Base-by-base conservation (phyloP, 2,329 filamentous ascomycete genomes). In the Trichoderma sp. region DNA sequence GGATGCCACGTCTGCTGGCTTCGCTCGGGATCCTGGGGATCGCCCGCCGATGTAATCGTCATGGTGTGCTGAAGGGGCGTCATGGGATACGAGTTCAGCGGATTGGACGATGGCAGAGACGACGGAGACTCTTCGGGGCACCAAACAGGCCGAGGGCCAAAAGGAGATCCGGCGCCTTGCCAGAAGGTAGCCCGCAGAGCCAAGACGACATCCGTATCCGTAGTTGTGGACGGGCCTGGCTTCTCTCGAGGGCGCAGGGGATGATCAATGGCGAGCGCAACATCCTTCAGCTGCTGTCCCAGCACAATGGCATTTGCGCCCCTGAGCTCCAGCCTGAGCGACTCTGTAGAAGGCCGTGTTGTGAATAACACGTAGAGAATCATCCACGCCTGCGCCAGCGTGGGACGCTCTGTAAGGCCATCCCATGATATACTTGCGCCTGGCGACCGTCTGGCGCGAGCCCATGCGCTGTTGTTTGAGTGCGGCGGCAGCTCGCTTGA, bases 151-250 rank as follows among this genome's bases (percentile, higher is more conserved):
- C 88, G 88, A 56, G 88, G 81, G 13, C 90, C 90, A 68, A 90
- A 85, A 7, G 90, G 90, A 1, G 89, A 90, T 21, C 85, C 89
- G 34, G 89, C 89, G 56, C 89, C 89, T 74, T 91, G 89, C 89
- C 89, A 91, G 81, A 91, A 91, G 39, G 88, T 83, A 76, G 81
- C 82, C 71, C 85, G 83, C 68, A 85, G 80, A 66, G 85, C 75
- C 59, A 87, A 74, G 11, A 80, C 76, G 71, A 77, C 79, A 63
- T 79, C 77, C 28, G 75, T 76, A 58, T 76, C 76, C 58, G 73
- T 68, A 69, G 72, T 73, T 7, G 69, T 68, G 1, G 69, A 63
- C n/a, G 70, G 24, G 67, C 73, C 39, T 37, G 73, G 68, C 74
- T 76, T 73, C 75, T 78, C 74, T 39, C 75, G 70, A 2, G 76